phyloP scores from a whole-genome alignment of 2,329 filamentous ascomycete genomes.

The Venturia pyrina region DNA sequence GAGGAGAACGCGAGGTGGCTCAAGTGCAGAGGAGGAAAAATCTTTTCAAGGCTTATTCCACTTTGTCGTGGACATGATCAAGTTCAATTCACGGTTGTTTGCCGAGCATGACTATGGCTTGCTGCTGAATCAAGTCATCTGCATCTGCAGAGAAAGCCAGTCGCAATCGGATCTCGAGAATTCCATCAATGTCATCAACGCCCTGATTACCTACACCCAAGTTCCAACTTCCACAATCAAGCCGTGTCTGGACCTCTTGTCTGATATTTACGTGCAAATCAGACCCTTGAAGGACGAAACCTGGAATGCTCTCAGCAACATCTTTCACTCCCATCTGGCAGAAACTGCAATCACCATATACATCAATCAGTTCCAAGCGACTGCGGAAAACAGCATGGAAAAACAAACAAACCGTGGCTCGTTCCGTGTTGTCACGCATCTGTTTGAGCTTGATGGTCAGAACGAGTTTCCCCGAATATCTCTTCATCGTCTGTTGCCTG shows the following conservation, averaged over 20 bases:
- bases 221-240: slow-evolving; percentile 55
- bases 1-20: slow-evolving; percentile 19
- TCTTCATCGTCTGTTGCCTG: slow-evolving; percentile 14
- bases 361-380: slow-evolving; percentile 44
- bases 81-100: slow-evolving; percentile 64
- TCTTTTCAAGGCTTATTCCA: slow-evolving; percentile 50
- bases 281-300: slow-evolving; percentile 49
- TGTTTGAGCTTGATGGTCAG: slow-evolving; percentile 13
- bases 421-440: slow-evolving; percentile 42
- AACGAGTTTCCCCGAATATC: slow-evolving; percentile 14
- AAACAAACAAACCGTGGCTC: slow-evolving; percentile 44
- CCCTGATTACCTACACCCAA: slow-evolving; percentile 61
- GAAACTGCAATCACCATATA: slow-evolving; percentile 58
- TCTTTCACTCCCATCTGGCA: slow-evolving; percentile 65
- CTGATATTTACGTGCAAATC: slow-evolving; percentile 61
- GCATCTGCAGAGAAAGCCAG: slow-evolving; percentile 59
- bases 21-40: slow-evolving; percentile 19
- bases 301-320: slow-evolving; percentile 60
- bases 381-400: slow-evolving; percentile 26
- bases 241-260: slow-evolving; percentile 59
- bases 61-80: slow-evolving; percentile 59
- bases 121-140: slow-evolving; percentile 52
- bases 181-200: slow-evolving; percentile 58
- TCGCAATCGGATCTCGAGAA: slow-evolving; percentile 54
- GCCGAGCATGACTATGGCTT: slow-evolving; percentile 50